Conservation (phyloP, 176 grass and related monocot species). For the Rhynchospora pubera region DNA sequence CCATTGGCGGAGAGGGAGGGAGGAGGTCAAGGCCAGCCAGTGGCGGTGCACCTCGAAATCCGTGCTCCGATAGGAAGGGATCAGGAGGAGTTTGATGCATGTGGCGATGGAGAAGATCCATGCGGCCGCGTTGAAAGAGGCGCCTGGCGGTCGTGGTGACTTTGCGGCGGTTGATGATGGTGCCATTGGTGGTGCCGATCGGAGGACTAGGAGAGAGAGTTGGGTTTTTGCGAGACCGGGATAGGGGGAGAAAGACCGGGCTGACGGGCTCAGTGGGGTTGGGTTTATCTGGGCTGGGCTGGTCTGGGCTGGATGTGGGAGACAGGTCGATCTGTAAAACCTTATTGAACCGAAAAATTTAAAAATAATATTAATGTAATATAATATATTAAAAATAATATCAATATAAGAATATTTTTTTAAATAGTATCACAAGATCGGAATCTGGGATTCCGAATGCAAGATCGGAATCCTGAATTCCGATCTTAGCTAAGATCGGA, state of each 20-base stretch:
- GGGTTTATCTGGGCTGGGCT: no score
- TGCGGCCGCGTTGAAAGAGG: neutral
- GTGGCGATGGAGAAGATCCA: conserved; percentile 62
- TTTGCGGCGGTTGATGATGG: neutral
- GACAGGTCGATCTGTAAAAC: no score
- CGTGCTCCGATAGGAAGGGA: conserved; percentile 70
- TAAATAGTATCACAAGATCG: no score
- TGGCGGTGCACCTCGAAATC: conserved; percentile 94
- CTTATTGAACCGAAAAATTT: no score
- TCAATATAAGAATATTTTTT: no score
- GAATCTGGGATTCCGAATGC: no score
- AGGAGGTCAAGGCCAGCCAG: conserved; percentile 71
- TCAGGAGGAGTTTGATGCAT: conserved; percentile 67
- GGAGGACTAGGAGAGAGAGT: neutral
- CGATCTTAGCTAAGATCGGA: no score
- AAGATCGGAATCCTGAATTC: no score
- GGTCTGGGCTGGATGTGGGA: no score
- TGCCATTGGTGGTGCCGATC: neutral
- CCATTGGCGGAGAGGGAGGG: conserved; percentile 55
- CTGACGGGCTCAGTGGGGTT: no score
- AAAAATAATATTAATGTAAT: no score
- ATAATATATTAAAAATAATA: no score
- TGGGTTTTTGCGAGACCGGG: neutral
- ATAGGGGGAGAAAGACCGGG: neutral
- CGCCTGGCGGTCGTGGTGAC: neutral